Percentiles rank a stretch among this genome's conserved stretches.
Conservation (phyloP, 2,329 filamentous ascomycete species). For the Talaromyces marneffei region DNA sequence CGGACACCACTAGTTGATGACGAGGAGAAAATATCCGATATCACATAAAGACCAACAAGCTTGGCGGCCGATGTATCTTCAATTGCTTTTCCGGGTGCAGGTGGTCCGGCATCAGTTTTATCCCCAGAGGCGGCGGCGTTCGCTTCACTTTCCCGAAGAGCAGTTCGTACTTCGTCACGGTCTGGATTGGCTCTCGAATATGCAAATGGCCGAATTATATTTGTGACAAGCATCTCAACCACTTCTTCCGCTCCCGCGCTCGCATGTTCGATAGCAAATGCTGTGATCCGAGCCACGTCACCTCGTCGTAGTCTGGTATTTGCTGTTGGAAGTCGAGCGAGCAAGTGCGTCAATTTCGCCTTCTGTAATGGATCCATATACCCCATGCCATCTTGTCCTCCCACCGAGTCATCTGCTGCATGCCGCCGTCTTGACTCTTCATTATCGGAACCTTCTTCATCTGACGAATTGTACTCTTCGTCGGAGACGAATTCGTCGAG, state of each 20-base stretch:
- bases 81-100: conserved; percentile 35
- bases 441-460: conserved; percentile 63
- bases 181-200: conserved; percentile 65
- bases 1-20: conserved; percentile 69
- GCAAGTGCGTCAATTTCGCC: conserved; percentile 73
- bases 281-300: conserved; percentile 77
- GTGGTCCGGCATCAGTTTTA: conserved; percentile 33
- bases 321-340: conserved; percentile 73
- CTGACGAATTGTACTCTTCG: conserved; percentile 77
- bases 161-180: conserved; percentile 17
- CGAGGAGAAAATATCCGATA: conserved; percentile 73
- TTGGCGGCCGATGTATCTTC: conserved; percentile 66
- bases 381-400: conserved; percentile 46
- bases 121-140: conserved; percentile 25
- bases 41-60: conserved; percentile 74
- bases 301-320: conserved; percentile 71
- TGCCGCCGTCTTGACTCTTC: conserved; percentile 43
- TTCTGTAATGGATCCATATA: conserved; percentile 80
- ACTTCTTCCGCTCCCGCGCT: conserved; percentile 82
- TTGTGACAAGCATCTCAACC: conserved; percentile 78
- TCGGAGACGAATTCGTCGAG: conserved; percentile 78
- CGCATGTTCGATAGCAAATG: conserved; percentile 84
- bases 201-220: conserved; percentile 70
- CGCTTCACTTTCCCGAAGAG: conserved; percentile 30
- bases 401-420: conserved; percentile 36